phyloP scores from a whole-genome alignment of 2,329 filamentous ascomycete genomes.

The Aaosphaeria pasadenensis region DNA sequence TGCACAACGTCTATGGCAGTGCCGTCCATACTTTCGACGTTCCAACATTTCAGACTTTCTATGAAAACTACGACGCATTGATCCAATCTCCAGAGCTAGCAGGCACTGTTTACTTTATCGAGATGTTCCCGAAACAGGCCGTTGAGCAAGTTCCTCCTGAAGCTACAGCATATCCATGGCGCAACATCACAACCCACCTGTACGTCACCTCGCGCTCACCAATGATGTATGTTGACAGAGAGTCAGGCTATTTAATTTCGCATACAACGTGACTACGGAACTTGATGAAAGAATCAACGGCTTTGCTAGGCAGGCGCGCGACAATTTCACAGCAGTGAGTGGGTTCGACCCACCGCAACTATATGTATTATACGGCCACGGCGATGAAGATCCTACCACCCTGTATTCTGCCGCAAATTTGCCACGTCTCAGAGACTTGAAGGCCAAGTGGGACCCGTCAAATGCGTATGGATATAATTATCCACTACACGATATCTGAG shows the following conservation, averaged over 20 bases:
- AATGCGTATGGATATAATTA: too few species aligned
- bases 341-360: neutral
- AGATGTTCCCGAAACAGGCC: neutral
- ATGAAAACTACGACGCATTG: neutral
- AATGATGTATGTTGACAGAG: neutral
- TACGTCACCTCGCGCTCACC: neutral
- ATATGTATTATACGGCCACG: slow-evolving; percentile 34
- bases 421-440: too few species aligned
- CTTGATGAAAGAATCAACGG: too few species aligned
- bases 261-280: neutral
- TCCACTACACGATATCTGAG: too few species aligned
- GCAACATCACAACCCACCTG: slow-evolving; percentile 3
- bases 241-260: neutral
- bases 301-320: too few species aligned
- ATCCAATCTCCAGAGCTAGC: slow-evolving; percentile 1
- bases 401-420: slow-evolving; percentile 2
- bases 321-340: too few species aligned
- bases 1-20: slow-evolving; percentile 4
- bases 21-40: neutral
- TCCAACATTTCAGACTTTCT: neutral
- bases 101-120: slow-evolving; percentile 1
- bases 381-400: slow-evolving; percentile 22
- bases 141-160: neutral
- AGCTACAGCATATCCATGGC: slow-evolving; percentile 3
- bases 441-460: too few species aligned